Evolutionary conservation across 208 protist species (phyloP).

Genomic region (Leishmania martiniquensis): DNA sequence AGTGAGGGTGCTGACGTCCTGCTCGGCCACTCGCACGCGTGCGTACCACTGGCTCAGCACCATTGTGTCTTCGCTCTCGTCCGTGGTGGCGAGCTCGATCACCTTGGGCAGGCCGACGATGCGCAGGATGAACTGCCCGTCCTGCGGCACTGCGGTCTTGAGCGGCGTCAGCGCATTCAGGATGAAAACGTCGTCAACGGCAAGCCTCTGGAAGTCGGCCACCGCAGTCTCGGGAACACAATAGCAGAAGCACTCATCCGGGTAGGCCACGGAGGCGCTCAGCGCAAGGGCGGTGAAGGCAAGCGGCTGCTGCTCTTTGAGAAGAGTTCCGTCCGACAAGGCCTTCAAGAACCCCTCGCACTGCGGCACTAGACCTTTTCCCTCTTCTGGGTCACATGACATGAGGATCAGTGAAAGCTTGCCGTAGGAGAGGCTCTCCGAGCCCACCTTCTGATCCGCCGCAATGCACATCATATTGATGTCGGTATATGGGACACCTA

Average conservation of each 20-base stretch:
- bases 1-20: conserved; percentile 40
- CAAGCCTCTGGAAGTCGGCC: conserved; percentile 21
- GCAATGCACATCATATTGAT: conserved; percentile 80
- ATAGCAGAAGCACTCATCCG: conserved; percentile 68
- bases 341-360: conserved; percentile 34
- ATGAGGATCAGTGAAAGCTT: conserved; percentile 77
- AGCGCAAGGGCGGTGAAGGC: conserved; percentile 70
- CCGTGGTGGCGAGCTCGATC: conserved; percentile 61
- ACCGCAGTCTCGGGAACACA: conserved; percentile 29
- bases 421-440: conserved; percentile 64
- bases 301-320: conserved; percentile 45
- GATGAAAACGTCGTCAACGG: conserved; percentile 45
- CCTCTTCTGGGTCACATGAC: conserved; percentile 43
- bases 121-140: conserved; percentile 39
- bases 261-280: conserved; percentile 58
- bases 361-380: conserved; percentile 38
- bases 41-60: conserved; percentile 74
- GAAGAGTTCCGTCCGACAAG: conserved; percentile 46
- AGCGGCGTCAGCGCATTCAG: conserved; percentile 62
- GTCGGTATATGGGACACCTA: conserved; percentile 39
- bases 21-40: conserved; percentile 51
- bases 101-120: conserved; percentile 75
- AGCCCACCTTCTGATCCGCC: conserved; percentile 68
- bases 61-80: conserved; percentile 47
- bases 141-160: conserved; percentile 22